Conservation (phyloP, 139 green algal species). For the Penium margaritaceum region DNA sequence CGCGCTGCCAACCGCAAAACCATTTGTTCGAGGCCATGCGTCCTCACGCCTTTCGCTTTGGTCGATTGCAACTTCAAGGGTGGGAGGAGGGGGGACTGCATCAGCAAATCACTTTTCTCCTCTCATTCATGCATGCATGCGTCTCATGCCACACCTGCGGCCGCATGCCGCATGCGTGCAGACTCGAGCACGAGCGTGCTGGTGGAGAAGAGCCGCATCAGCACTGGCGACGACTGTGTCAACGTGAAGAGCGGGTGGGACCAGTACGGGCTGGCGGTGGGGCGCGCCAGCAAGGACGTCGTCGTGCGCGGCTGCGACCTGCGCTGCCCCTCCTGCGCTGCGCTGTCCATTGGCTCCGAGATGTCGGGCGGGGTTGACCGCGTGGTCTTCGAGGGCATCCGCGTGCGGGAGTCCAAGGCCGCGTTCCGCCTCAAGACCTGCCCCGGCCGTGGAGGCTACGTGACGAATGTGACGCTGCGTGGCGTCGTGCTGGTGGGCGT, state of each 20-base stretch:
- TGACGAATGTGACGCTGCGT: conserved; percentile 6
- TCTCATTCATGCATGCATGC: background rate
- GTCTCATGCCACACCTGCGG: background rate
- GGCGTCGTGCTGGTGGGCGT: conserved; percentile 21
- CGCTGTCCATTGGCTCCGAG: conserved; percentile 34
- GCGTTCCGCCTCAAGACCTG: conserved; percentile 24
- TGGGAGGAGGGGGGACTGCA: too few species aligned
- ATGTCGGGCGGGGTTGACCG: conserved; percentile 36
- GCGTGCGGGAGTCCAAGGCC: background rate
- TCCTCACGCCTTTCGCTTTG: too few species aligned
- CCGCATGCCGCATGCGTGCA: background rate
- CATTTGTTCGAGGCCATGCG: background rate
- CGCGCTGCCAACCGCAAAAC: background rate
- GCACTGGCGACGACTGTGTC: conserved; percentile 38
- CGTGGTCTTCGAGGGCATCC: conserved; percentile 6
- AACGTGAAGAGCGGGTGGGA: conserved; percentile 47
- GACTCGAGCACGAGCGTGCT: conserved; percentile 40
- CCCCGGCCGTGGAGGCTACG: conserved; percentile 24
- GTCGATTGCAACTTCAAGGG: too few species aligned
- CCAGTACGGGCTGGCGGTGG: conserved; percentile 25
- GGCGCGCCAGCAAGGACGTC: conserved; percentile 16
- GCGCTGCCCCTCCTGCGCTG: background rate
- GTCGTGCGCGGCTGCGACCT: background rate
- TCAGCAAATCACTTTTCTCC: too few species aligned
- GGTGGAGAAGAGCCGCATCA: conserved; percentile 31